phyloP scores from a whole-genome alignment of 2,329 filamentous ascomycete genomes.

The Fusarium globosum region DNA sequence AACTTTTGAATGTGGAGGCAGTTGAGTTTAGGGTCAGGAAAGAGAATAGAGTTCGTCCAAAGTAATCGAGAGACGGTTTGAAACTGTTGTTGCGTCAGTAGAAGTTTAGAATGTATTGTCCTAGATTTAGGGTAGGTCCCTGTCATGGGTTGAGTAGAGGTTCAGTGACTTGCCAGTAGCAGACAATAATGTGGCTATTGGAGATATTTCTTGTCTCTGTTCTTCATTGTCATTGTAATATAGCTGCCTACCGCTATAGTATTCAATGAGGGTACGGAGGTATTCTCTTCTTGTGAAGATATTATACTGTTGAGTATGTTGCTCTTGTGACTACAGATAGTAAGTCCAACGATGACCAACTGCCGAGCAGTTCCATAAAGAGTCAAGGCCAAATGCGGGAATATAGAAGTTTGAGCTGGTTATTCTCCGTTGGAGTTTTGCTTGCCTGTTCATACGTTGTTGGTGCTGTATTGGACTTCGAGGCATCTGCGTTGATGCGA shows the following conservation, averaged over 20 bases:
- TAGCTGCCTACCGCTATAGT: no score
- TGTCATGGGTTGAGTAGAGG: rapidly evolving
- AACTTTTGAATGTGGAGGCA: not conserved
- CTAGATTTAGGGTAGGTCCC: not conserved
- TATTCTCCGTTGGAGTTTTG: not conserved
- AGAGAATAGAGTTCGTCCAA: rapidly evolving
- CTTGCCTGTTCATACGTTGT: not conserved
- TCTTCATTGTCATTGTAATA: no score
- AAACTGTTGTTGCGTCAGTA: rapidly evolving
- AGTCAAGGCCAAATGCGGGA: not conserved
- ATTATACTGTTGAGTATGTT: no score
- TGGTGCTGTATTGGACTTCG: not conserved
- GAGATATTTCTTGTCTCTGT: no score
- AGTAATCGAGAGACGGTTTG: no score
- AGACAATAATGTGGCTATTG: not conserved
- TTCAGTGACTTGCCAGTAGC: not conserved
- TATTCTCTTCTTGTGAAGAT: not conserved
- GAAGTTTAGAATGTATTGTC: not conserved
- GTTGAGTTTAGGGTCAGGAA: not conserved
- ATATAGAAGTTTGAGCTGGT: not conserved
- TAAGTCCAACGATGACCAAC: not conserved
- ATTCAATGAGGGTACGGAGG: no score
- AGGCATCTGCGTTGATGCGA: not conserved
- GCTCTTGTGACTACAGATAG: not conserved
- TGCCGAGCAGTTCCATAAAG: not conserved